Evolutionary conservation across 805 yeast genomes (phyloP).

Genomic region (Candida loeiensis): DNA sequence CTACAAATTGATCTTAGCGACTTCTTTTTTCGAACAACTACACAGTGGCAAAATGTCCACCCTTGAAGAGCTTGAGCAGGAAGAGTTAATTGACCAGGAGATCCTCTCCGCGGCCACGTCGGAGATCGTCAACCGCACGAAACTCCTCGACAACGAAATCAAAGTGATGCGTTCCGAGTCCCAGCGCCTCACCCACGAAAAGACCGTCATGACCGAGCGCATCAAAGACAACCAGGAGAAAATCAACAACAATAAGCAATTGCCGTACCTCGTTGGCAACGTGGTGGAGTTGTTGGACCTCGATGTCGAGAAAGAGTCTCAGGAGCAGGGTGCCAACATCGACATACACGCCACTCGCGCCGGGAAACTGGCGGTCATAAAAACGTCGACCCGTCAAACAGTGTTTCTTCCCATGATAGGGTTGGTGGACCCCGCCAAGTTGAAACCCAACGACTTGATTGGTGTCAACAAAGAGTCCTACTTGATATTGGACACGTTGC

Average conservation of each 20-base stretch:
- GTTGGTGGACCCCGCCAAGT: conserved; percentile 81
- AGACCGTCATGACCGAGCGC: conserved; percentile 86
- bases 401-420: conserved; percentile 95
- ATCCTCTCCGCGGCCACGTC: conserved; percentile 72
- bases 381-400: conserved; percentile 96
- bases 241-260: conserved; percentile 89
- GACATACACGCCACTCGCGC: conserved; percentile 87
- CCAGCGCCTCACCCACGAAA: conserved; percentile 87
- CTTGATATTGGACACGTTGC: conserved; percentile 86
- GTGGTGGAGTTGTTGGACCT: conserved; percentile 92
- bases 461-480: conserved; percentile 98
- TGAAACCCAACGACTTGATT: conserved; percentile 95
- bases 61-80: conserved; percentile 74
- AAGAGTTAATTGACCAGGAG: conserved; percentile 74
- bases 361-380: conserved; percentile 97
- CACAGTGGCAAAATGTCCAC: conserved; percentile 57
- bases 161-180: conserved; percentile 90
- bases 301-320: conserved; percentile 76
- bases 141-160: conserved; percentile 88
- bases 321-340: conserved; percentile 90
- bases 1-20: conserved; percentile 1
- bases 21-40: neutral
- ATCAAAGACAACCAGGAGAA: conserved; percentile 95
- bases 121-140: conserved; percentile 82
- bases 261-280: conserved; percentile 95